Percentiles rank a stretch among this genome's conserved stretches.
Evolutionary conservation across 2,329 filamentous ascomycete species (phyloP).

Genomic region (Pyricularia sp.): DNA sequence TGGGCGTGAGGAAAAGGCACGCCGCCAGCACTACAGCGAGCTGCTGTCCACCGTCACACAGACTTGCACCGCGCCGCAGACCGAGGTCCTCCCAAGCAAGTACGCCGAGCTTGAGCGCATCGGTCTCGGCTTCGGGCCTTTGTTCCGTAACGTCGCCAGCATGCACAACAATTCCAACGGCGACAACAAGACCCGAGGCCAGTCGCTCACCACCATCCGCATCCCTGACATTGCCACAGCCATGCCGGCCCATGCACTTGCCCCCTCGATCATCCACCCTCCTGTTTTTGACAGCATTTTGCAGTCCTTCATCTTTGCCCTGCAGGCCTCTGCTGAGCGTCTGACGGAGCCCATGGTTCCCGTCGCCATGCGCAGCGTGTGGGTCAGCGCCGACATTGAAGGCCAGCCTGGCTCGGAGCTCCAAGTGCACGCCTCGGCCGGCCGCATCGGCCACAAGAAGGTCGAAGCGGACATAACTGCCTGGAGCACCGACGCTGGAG

Average conservation of each 20-base stretch:
- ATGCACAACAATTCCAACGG: background rate
- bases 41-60: background rate
- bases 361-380: background rate
- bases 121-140: slow-evolving; percentile 13
- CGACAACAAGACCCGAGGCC: background rate
- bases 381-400: slow-evolving; percentile 1
- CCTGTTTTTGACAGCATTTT: slow-evolving; percentile 1
- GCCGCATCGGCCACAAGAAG: background rate
- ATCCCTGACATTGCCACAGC: background rate
- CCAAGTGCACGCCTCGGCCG: background rate
- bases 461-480: background rate
- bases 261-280: background rate
- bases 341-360: slow-evolving; percentile 1
- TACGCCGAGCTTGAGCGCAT: slow-evolving; percentile 7
- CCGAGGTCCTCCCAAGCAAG: background rate
- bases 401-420: background rate
- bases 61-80: background rate
- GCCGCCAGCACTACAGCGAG: background rate
- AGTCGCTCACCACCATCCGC: background rate
- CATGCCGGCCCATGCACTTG: background rate
- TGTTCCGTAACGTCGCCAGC: slow-evolving; percentile 7
- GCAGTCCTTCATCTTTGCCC: background rate
- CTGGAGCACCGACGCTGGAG: background rate
- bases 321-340: background rate
- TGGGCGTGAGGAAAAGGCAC: background rate